A percentile compares a stretch with the other conserved stretches of the same genome.
phyloP scores from a whole-genome alignment of 1,284 basidiomycete species.

The Ganoderma lingzhi region DNA sequence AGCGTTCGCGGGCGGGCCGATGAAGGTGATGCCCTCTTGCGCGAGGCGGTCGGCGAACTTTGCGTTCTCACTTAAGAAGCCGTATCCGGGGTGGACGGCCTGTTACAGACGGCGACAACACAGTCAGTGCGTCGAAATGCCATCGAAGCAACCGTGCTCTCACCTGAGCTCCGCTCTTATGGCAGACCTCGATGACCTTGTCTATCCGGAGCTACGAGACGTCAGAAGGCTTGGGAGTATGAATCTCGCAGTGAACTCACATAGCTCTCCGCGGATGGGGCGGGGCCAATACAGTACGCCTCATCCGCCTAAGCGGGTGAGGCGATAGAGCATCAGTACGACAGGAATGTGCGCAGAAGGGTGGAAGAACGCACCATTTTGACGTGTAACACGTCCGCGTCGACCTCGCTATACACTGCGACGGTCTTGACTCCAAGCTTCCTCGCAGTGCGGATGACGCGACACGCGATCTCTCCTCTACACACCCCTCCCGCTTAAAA shows the following conservation, averaged over 20 bases:
- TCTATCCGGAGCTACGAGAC: conserved; percentile 78
- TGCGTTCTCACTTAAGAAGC: conserved; percentile 94
- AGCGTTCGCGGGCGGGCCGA: conserved; percentile 93
- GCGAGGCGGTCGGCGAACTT: conserved; percentile 88
- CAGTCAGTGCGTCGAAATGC: background rate
- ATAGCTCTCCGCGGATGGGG: conserved; percentile 89
- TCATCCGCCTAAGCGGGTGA: conserved; percentile 81
- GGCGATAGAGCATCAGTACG: background rate
- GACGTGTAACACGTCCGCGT: conserved; percentile 83
- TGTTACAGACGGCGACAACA: conserved; percentile 35
- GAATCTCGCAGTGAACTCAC: conserved; percentile 51
- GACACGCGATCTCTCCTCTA: conserved; percentile 94
- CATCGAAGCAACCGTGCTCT: background rate
- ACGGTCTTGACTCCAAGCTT: conserved; percentile 90
- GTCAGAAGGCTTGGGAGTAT: background rate
- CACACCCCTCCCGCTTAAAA: background rate
- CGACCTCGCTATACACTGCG: conserved; percentile 90
- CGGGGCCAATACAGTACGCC: conserved; percentile 93
- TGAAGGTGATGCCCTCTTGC: conserved; percentile 92
- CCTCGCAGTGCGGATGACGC: conserved; percentile 90
- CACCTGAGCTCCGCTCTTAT: conserved; percentile 84
- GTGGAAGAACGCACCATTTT: conserved; percentile 56
- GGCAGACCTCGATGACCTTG: conserved; percentile 87
- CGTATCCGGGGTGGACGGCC: conserved; percentile 88
- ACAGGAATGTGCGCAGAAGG: too few species aligned